Evolutionary conservation across 208 protist genomes (phyloP).

Genomic region (Trypanosoma avium): DNA sequence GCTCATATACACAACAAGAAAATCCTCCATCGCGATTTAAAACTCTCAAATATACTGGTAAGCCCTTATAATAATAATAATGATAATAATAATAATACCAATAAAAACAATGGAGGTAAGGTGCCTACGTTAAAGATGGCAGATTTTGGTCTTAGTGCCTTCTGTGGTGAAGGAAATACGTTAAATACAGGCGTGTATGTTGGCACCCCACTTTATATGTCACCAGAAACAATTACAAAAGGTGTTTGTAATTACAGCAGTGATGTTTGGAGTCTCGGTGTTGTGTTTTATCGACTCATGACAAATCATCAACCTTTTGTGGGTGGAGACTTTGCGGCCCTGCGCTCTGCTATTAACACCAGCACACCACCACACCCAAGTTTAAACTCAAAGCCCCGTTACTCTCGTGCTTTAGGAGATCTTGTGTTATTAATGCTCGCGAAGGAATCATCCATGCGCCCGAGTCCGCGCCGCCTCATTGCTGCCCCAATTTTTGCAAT

Average conservation of each 20-base stretch:
- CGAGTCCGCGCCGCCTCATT: constrained; percentile 32
- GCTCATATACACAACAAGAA: constrained; percentile 31
- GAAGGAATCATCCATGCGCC: constrained; percentile 16
- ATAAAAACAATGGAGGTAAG: background rate
- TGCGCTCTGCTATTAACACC: constrained; percentile 8
- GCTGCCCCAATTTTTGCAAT: constrained; percentile 31
- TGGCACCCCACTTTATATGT: constrained; percentile 31
- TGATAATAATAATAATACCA: background rate
- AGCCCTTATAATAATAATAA: background rate
- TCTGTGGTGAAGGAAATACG: background rate
- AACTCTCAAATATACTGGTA: constrained; percentile 93
- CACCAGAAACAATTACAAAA: constrained; percentile 17
- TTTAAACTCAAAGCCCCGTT: background rate
- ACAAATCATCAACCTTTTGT: constrained; percentile 24
- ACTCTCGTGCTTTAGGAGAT: constrained; percentile 23
- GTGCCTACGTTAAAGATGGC: constrained; percentile 44
- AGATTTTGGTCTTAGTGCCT: constrained; percentile 68
- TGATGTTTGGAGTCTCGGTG: constrained; percentile 43
- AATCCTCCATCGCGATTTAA: constrained; percentile 89
- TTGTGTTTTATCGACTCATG: constrained; percentile 35
- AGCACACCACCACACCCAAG: constrained; percentile 16
- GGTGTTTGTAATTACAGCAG: constrained; percentile 23
- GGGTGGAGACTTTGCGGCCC: constrained; percentile 1
- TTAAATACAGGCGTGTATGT: background rate
- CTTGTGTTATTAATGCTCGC: constrained; percentile 29